These are phyloP conservation scores for Fraxinus latifolia DNA, from an alignment of 305 asterid genomes.

Conservation along the genomic window DNA sequence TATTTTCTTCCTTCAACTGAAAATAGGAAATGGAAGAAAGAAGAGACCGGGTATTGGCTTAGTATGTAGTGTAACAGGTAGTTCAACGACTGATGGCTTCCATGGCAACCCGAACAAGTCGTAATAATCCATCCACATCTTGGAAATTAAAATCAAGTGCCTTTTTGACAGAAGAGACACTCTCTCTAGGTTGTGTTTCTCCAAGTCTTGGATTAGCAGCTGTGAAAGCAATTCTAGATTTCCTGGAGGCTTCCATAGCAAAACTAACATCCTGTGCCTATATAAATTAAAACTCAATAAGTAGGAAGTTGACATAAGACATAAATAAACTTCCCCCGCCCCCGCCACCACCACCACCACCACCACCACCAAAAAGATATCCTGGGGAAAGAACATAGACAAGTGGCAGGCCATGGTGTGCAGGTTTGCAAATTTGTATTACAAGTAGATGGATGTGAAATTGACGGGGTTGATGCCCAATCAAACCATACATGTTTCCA, in stretches of 20 bases:
- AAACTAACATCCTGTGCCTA: slow-evolving; percentile 77
- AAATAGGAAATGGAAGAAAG: background rate
- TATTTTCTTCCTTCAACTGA: slow-evolving; percentile 16
- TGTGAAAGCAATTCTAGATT: slow-evolving; percentile 65
- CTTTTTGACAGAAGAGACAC: slow-evolving; percentile 52
- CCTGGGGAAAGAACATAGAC: background rate
- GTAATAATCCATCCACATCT: slow-evolving; percentile 76
- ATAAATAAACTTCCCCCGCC: background rate
- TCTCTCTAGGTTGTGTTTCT: slow-evolving; percentile 55
- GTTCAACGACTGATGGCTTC: slow-evolving; percentile 59
- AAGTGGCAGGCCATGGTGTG: background rate
- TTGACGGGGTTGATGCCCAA: background rate
- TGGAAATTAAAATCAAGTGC: slow-evolving; percentile 92
- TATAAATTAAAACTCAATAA: slow-evolving; percentile 20
- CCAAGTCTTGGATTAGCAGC: slow-evolving; percentile 58
- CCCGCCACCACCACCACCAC: background rate
- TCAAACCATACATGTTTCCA: background rate
- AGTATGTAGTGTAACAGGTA: slow-evolving; percentile 16
- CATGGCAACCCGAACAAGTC: slow-evolving; percentile 77
- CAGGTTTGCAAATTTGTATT: background rate
- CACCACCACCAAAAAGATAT: background rate
- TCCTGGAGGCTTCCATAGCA: slow-evolving; percentile 96
- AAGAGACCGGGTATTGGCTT: slow-evolving; percentile 26
- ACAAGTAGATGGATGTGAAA: slow-evolving; percentile 15
- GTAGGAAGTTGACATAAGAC: background rate